Evolutionary conservation across 1,139 yeast genomes (phyloP).

Genomic region (Saccharomyces hybrid): DNA sequence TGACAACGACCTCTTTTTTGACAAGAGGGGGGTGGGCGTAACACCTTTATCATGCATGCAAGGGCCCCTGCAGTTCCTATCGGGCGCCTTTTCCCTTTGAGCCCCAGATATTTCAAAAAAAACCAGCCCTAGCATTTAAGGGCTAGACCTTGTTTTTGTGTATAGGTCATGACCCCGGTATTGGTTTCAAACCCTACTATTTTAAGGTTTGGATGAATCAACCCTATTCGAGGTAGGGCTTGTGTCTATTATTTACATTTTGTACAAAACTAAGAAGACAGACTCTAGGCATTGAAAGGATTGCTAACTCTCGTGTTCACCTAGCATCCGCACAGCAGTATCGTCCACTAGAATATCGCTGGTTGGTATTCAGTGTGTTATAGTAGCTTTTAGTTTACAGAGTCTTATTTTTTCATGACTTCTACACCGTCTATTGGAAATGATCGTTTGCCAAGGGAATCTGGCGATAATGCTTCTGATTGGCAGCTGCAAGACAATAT

Average conservation of each 20-base stretch:
- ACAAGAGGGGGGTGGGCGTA: neutral
- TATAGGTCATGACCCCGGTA: too few species aligned
- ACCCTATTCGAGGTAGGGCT: neutral
- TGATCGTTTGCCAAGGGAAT: neutral
- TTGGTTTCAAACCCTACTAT: neutral
- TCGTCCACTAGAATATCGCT: neutral
- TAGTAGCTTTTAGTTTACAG: neutral
- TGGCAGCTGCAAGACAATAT: neutral
- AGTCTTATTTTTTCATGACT: neutral
- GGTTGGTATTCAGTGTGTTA: neutral
- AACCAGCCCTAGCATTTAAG: neutral
- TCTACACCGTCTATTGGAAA: neutral
- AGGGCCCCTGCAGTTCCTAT: slow-evolving; percentile 1
- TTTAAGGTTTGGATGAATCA: neutral
- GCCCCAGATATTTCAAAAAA: neutral
- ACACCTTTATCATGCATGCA: neutral
- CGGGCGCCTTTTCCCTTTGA: neutral
- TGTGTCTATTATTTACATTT: neutral
- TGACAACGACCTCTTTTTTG: neutral
- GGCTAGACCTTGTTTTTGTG: too few species aligned
- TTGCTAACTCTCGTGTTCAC: neutral
- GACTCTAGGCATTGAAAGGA: neutral
- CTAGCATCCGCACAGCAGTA: neutral
- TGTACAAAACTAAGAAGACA: neutral
- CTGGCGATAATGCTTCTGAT: neutral